Evolutionary conservation across 2,329 filamentous ascomycete genomes (phyloP).

Genomic region (Acarospora socialis): DNA sequence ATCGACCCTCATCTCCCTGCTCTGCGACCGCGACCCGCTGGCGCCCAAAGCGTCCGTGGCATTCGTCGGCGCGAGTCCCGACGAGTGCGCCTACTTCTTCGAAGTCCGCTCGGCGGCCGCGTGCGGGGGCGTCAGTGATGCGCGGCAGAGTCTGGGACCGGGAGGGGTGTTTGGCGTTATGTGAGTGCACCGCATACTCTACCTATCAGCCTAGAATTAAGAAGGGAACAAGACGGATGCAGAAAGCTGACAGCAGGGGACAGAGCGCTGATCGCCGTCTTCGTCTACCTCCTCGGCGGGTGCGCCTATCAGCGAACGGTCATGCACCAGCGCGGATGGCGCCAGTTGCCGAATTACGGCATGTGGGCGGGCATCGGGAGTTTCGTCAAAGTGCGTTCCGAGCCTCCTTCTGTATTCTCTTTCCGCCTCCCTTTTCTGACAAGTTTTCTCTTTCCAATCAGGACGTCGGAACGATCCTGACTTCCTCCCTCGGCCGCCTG

Average conservation of each 20-base stretch:
- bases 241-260: slow-evolving; percentile 13
- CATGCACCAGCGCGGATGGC: slow-evolving; percentile 86
- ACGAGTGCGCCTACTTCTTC: slow-evolving; percentile 93
- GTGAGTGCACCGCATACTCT: slow-evolving; percentile 33
- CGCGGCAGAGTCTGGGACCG: slow-evolving; percentile 47
- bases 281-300: slow-evolving; percentile 83
- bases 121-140: slow-evolving; percentile 55
- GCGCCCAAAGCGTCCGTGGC: slow-evolving; percentile 55
- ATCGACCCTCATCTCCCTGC: slow-evolving; percentile 80
- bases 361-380: slow-evolving; percentile 80
- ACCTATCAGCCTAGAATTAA: slow-evolving; percentile 1
- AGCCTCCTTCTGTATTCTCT: slow-evolving; percentile 2
- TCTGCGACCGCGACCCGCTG: slow-evolving; percentile 73
- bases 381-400: slow-evolving; percentile 59
- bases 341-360: slow-evolving; percentile 85
- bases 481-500: slow-evolving; percentile 29
- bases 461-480: slow-evolving; percentile 34
- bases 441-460: slow-evolving; percentile 13
- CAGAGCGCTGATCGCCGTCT: slow-evolving; percentile 51
- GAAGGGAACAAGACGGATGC: no score
- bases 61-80: slow-evolving; percentile 67
- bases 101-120: slow-evolving; percentile 76
- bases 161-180: slow-evolving; percentile 82
- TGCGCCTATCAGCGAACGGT: slow-evolving; percentile 93
- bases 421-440: background rate